These are phyloP conservation scores for Lachnellula willkommii DNA, from an alignment of 2,329 filamentous ascomycete genomes.

Conservation along the genomic window DNA sequence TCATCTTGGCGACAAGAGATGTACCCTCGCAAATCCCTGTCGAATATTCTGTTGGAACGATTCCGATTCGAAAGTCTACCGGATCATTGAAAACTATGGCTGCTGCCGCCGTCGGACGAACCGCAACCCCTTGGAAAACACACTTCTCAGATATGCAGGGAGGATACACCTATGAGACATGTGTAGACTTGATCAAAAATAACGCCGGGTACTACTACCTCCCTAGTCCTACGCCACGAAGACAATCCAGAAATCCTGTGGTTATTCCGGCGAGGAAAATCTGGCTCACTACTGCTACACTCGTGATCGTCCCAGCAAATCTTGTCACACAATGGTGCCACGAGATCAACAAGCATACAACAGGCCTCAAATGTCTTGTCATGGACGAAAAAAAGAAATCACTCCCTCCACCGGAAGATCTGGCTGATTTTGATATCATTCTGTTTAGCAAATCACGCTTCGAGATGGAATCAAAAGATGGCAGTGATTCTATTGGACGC, in stretches of 20 bases:
- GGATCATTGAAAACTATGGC: constrained; percentile 71
- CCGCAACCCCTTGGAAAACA: constrained; percentile 64
- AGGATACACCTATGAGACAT: constrained; percentile 31
- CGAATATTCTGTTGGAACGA: constrained; percentile 44
- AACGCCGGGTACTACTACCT: constrained; percentile 57
- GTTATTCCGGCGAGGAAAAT: constrained; percentile 44
- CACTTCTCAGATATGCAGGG: constrained; percentile 47
- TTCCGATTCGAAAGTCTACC: constrained; percentile 40
- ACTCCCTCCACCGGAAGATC: constrained; percentile 52
- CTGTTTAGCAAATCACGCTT: constrained; percentile 72
- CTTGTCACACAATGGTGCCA: constrained; percentile 77
- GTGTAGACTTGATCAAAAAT: constrained; percentile 50
- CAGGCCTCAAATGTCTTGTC: constrained; percentile 58
- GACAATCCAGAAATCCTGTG: constrained; percentile 35
- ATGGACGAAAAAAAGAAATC: constrained; percentile 47
- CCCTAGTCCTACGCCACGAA: constrained; percentile 39
- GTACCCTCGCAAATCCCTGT: constrained; percentile 63
- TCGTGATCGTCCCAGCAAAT: constrained; percentile 80
- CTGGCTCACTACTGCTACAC: constrained; percentile 60
- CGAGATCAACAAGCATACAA: constrained; percentile 75
- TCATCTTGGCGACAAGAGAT: constrained; percentile 70
- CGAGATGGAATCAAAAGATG: constrained; percentile 57
- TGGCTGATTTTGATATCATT: constrained; percentile 68
- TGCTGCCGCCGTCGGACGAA: constrained; percentile 60
- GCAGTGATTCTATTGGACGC: constrained; percentile 41